Evolutionary conservation across 108 stramenopile species (phyloP).

Genomic region (Nannochloropsis gaditana): DNA sequence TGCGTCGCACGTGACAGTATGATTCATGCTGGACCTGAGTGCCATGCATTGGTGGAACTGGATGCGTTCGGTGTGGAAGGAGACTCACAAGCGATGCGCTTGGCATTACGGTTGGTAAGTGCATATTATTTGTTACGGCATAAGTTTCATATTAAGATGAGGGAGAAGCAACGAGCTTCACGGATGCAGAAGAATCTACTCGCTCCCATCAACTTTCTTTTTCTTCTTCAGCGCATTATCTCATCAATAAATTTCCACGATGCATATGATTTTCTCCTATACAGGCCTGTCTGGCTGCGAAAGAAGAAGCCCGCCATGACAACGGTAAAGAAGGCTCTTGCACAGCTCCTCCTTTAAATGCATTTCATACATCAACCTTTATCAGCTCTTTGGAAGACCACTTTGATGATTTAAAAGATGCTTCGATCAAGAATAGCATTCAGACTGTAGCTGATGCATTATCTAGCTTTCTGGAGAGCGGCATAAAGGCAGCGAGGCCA

Average conservation of each 20-base stretch:
- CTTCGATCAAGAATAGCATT: neutral
- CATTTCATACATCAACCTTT: neutral
- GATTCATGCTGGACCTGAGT: neutral
- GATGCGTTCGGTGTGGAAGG: neutral
- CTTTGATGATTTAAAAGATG: neutral
- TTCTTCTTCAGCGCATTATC: no score
- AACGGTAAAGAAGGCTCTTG: neutral
- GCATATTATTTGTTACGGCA: neutral
- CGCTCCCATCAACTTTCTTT: no score
- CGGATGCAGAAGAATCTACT: no score
- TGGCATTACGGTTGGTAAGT: neutral
- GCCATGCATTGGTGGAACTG: neutral
- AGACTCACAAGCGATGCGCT: slow-evolving; percentile 8
- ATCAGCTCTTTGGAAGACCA: neutral
- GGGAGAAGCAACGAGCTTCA: no score
- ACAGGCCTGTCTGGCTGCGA: slow-evolving; percentile 3
- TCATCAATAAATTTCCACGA: neutral
- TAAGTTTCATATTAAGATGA: no score
- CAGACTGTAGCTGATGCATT: neutral
- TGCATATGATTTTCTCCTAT: neutral
- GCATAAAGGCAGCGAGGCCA: neutral
- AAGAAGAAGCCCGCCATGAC: neutral
- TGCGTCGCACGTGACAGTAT: neutral
- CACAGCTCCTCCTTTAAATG: neutral
- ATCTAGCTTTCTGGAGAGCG: neutral